Percentiles rank a stretch among this genome's conserved stretches.
Conservation (phyloP, 371 early-diverging fungal genomes). For the Mortierella sp. region DNA sequence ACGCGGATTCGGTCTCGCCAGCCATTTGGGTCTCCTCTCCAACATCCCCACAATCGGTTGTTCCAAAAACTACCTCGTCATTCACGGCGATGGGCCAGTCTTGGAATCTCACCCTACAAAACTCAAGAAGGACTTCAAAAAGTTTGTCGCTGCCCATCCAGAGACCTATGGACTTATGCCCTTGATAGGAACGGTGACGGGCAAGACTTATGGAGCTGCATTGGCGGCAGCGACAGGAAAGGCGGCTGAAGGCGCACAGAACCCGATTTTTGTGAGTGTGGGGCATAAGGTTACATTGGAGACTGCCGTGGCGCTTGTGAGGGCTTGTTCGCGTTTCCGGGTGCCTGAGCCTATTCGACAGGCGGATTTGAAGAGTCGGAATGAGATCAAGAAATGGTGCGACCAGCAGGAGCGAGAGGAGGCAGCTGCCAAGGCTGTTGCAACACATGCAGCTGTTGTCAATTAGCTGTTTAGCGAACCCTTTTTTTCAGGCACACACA, state of each 20-base stretch:
- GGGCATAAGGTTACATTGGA: slow-evolving; percentile 84
- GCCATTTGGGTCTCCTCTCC: slow-evolving; percentile 85
- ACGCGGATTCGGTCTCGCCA: slow-evolving; percentile 88
- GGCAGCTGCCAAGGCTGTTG: neutral
- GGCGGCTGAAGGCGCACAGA: slow-evolving; percentile 58
- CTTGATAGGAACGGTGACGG: slow-evolving; percentile 51
- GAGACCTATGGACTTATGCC: slow-evolving; percentile 42
- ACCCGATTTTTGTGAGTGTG: slow-evolving; percentile 89
- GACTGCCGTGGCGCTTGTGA: slow-evolving; percentile 76
- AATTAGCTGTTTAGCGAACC: no score
- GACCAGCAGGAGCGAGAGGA: neutral
- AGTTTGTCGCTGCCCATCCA: slow-evolving; percentile 18
- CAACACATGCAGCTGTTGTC: neutral
- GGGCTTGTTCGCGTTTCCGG: slow-evolving; percentile 74
- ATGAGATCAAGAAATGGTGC: slow-evolving; percentile 61
- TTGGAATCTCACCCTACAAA: slow-evolving; percentile 42
- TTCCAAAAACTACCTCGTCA: slow-evolving; percentile 88
- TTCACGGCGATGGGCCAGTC: slow-evolving; percentile 64
- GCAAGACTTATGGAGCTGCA: slow-evolving; percentile 75
- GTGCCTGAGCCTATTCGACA: slow-evolving; percentile 93
- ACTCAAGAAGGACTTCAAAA: slow-evolving; percentile 34
- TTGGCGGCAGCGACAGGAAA: slow-evolving; percentile 59
- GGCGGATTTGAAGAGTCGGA: slow-evolving; percentile 79
- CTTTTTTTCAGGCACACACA: neutral
- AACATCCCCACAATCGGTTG: slow-evolving; percentile 87